phyloP scores from a whole-genome alignment of 352 stramenopile species.

The Phytophthora palmivora region DNA sequence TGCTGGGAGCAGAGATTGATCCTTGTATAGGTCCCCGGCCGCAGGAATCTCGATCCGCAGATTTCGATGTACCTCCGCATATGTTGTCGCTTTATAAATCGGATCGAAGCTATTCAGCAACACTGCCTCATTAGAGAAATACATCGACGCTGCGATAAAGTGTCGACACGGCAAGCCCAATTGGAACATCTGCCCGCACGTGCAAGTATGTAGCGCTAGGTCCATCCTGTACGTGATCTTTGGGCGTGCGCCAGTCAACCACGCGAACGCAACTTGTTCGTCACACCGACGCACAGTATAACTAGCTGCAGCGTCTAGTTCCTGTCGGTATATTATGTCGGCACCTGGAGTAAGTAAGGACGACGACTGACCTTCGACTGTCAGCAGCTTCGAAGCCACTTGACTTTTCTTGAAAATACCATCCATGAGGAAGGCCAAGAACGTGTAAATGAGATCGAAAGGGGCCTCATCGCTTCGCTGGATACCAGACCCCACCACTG shows the following conservation, averaged over 20 bases:
- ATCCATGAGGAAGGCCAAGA: conserved; percentile 85
- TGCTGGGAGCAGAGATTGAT: conserved; percentile 65
- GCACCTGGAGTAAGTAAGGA: conserved; percentile 65
- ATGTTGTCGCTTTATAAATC: conserved; percentile 76
- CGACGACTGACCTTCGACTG: conserved; percentile 16
- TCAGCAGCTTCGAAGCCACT: conserved; percentile 57
- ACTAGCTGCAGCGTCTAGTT: conserved; percentile 61
- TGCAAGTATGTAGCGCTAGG: conserved; percentile 63
- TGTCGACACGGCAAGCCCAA: conserved; percentile 81
- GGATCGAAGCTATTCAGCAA: conserved; percentile 69
- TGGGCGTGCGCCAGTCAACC: conserved; percentile 65
- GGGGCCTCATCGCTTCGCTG: conserved; percentile 74
- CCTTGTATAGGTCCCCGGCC: conserved; percentile 75
- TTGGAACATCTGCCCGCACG: conserved; percentile 76
- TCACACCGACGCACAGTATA: conserved; percentile 73
- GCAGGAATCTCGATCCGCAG: conserved; percentile 82
- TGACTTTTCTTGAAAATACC: conserved; percentile 77
- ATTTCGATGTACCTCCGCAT: conserved; percentile 65
- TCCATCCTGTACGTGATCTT: conserved; percentile 80
- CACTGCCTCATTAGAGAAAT: conserved; percentile 64
- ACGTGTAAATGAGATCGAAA: conserved; percentile 84
- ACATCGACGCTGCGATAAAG: conserved; percentile 69
- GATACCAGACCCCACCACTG: conserved; percentile 62
- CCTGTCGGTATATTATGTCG: conserved; percentile 68
- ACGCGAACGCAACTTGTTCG: conserved; percentile 76